These are phyloP conservation scores for Ceratocystis papillata DNA, from an alignment of 2,329 filamentous ascomycete species.

Conservation along the genomic window DNA sequence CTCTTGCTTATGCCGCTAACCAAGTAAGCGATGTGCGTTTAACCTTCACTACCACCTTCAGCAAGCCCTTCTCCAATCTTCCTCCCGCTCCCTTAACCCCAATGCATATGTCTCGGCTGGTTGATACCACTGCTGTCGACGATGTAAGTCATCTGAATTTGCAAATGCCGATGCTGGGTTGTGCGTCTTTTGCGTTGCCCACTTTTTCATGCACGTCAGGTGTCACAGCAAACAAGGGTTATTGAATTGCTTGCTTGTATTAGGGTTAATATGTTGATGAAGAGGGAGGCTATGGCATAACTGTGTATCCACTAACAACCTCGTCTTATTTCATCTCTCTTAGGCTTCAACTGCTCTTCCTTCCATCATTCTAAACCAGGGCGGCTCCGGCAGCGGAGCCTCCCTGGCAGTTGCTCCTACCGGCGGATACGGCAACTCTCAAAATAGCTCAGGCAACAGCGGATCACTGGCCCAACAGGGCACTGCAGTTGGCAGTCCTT, in stretches of 20 bases:
- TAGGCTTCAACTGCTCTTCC: not conserved
- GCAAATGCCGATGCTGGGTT: not conserved
- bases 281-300: not conserved
- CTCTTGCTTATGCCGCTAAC: constrained; percentile 5
- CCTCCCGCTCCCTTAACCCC: not conserved
- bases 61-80: not conserved
- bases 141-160: constrained; percentile 3
- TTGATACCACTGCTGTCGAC: not conserved
- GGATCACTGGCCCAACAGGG: constrained; percentile 4
- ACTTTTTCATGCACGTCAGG: constrained; percentile 8
- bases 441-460: not conserved
- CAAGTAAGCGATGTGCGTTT: constrained; percentile 7
- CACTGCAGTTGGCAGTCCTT: not conserved
- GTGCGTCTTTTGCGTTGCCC: not conserved
- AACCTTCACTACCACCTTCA: not conserved
- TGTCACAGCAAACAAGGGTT: not conserved
- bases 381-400: not conserved
- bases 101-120: not conserved
- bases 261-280: not conserved
- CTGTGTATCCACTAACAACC: constrained; percentile 7
- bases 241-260: too few species aligned
- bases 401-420: not conserved
- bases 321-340: not conserved
- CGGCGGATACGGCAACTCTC: not conserved
- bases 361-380: not conserved